phyloP scores from a whole-genome alignment of 2,329 filamentous ascomycete species.

The Septoria linicola region DNA sequence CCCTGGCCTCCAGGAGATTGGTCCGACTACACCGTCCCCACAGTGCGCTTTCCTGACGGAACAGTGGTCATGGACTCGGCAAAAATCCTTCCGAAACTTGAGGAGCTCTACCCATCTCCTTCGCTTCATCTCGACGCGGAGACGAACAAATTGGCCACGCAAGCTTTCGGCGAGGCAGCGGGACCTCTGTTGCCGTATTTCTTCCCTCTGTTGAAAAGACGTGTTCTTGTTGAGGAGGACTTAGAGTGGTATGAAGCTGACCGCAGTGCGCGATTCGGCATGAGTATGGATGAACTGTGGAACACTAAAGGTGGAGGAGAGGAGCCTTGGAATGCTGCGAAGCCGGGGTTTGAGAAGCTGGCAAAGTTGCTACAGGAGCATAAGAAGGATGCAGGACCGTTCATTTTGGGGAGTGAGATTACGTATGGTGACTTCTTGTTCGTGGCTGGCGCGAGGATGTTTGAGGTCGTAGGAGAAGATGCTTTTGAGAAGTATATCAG shows the following conservation, averaged over 20 bases:
- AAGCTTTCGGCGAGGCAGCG: background rate
- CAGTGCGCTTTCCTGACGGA: constrained; percentile 7
- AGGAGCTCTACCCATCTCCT: constrained; percentile 9
- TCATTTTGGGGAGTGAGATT: constrained; percentile 23
- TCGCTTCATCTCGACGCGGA: constrained; percentile 8
- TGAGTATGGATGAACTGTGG: constrained; percentile 20
- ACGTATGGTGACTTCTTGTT: constrained; percentile 27
- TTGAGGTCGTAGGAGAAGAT: constrained; percentile 18
- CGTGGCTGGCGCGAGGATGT: constrained; percentile 16
- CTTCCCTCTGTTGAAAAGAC: background rate
- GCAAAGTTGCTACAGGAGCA: constrained; percentile 16
- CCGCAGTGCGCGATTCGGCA: constrained; percentile 19
- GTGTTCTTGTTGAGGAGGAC: constrained; percentile 33
- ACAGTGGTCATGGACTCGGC: constrained; percentile 13
- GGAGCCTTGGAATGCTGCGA: constrained; percentile 17
- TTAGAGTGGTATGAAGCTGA: constrained; percentile 14
- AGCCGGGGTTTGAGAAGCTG: constrained; percentile 17
- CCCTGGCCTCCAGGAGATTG: constrained; percentile 5
- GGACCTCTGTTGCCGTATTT: background rate
- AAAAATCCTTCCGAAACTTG: constrained; percentile 10
- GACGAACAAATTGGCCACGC: background rate
- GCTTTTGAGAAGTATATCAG: constrained; percentile 6
- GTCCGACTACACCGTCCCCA: constrained; percentile 9
- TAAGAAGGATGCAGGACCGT: constrained; percentile 27
- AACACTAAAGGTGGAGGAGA: constrained; percentile 30